A percentile compares a stretch with the other conserved stretches of the same genome.
phyloP scores from a whole-genome alignment of 2,329 filamentous ascomycete genomes.

The Venturia aucupariae region DNA sequence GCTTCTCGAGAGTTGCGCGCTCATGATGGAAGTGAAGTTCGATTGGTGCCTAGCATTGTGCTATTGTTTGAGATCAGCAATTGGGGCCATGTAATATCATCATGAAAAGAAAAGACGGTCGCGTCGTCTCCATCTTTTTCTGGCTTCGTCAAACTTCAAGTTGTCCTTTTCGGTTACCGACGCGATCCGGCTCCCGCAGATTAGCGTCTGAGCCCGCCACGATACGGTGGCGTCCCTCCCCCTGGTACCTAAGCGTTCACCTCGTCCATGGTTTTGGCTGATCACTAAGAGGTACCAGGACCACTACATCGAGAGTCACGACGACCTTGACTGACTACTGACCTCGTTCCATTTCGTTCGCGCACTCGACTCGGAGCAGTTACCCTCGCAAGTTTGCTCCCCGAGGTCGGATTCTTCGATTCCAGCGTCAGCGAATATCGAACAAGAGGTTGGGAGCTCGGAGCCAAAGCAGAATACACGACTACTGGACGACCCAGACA shows the following conservation, averaged over 20 bases:
- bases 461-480: background rate
- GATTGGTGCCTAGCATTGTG: background rate
- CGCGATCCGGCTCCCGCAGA: background rate
- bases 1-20: constrained; percentile 23
- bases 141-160: background rate
- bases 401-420: background rate
- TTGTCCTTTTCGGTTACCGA: background rate
- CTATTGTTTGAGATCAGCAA: background rate
- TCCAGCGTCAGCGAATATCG: constrained; percentile 13
- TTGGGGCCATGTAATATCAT: background rate
- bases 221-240: background rate
- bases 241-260: background rate
- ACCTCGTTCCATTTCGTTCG: background rate
- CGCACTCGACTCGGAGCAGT: background rate
- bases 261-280: background rate
- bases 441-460: background rate
- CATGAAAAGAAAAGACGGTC: background rate
- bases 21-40: background rate
- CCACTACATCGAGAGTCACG: background rate
- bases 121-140: background rate
- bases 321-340: background rate
- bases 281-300: background rate
- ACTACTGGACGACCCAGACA: background rate
- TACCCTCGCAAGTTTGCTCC: background rate
- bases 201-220: background rate